Percentiles rank a stretch among this genome's conserved stretches.
Evolutionary conservation across 208 protist genomes (phyloP).

Genomic region (Herpetomonas samuelpessoai): DNA sequence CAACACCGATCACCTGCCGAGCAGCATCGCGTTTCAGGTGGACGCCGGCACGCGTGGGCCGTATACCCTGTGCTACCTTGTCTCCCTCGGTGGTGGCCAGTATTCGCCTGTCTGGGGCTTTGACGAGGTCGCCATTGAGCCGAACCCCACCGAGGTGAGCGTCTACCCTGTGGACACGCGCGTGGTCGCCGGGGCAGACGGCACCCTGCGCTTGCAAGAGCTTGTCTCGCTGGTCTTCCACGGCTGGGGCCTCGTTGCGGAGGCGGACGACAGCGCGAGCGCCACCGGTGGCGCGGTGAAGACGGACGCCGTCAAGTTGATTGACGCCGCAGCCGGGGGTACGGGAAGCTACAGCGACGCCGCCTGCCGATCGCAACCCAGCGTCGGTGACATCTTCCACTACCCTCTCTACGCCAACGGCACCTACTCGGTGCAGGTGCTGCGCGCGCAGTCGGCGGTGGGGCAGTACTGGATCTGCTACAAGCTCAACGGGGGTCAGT

Average conservation of each 20-base stretch:
- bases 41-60: slow-evolving; percentile 56
- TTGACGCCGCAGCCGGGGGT: slow-evolving; percentile 17
- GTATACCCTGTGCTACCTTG: slow-evolving; percentile 73
- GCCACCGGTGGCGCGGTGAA: slow-evolving; percentile 16
- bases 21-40: slow-evolving; percentile 63
- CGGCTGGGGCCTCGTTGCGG: slow-evolving; percentile 67
- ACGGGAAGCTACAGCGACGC: slow-evolving; percentile 15
- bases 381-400: slow-evolving; percentile 17
- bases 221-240: slow-evolving; percentile 66
- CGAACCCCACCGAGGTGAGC: slow-evolving; percentile 53
- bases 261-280: too few relatives aligned
- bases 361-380: slow-evolving; percentile 20
- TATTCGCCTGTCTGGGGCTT: slow-evolving; percentile 79
- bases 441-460: slow-evolving; percentile 12
- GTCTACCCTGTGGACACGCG: slow-evolving; percentile 23
- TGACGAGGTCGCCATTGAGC: slow-evolving; percentile 33
- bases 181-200: slow-evolving; percentile 5
- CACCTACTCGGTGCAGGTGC: slow-evolving; percentile 58
- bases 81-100: slow-evolving; percentile 26
- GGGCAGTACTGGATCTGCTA: slow-evolving; percentile 78
- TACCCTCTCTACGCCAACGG: slow-evolving; percentile 72
- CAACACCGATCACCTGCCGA: slow-evolving; percentile 53
- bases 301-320: slow-evolving; percentile 56
- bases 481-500: slow-evolving; percentile 84
- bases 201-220: slow-evolving; percentile 25